A percentile compares a stretch with the other conserved stretches of the same genome.
Conservation (phyloP, 768 basidiomycete species). For the Naganishia onofrii region DNA sequence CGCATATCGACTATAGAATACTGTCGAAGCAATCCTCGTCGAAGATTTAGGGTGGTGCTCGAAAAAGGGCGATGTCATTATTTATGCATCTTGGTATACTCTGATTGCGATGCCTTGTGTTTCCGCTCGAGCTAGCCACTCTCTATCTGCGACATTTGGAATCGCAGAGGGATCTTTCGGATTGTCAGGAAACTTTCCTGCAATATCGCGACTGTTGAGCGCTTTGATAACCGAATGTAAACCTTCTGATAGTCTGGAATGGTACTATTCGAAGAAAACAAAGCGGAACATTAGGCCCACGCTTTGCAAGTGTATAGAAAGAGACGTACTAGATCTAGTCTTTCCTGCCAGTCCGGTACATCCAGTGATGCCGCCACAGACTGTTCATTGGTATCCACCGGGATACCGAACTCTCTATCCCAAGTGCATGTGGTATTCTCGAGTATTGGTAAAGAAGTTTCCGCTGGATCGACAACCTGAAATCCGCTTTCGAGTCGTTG, state of each 20-base stretch:
- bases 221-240: neutral
- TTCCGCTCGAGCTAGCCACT: constrained; percentile 6
- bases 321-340: constrained; percentile 14
- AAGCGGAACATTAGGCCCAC: neutral
- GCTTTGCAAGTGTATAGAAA: neutral
- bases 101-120: constrained; percentile 15
- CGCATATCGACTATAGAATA: constrained; percentile 19
- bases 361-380: neutral
- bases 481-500: constrained; percentile 5
- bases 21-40: neutral
- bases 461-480: neutral
- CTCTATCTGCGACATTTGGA: neutral
- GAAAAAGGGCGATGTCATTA: neutral
- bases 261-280: neutral
- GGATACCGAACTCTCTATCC: constrained; percentile 17
- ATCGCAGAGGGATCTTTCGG: neutral
- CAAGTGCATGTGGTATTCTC: constrained; percentile 10
- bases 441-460: neutral
- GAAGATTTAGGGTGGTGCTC: neutral
- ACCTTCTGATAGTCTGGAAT: constrained; percentile 2
- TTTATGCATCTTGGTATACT: constrained; percentile 6
- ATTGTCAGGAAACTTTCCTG: neutral
- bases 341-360: constrained; percentile 14
- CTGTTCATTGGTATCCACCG: neutral
- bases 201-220: neutral